Conservation (phyloP, 768 basidiomycete genomes). For the Gyrodon lividus region DNA sequence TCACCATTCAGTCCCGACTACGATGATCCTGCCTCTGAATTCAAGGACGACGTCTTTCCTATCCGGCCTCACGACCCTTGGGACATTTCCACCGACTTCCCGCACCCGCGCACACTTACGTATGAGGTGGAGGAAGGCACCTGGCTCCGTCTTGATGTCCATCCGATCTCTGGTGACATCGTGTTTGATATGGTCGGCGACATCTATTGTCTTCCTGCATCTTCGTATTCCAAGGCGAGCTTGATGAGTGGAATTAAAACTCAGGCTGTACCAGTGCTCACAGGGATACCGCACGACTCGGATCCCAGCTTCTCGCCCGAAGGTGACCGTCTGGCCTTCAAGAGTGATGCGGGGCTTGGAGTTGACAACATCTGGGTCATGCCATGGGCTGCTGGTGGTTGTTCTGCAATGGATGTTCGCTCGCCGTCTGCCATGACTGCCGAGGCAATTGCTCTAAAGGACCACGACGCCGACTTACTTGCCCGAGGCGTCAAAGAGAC, state of each 20-base stretch:
- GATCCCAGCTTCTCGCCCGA: constrained; percentile 73
- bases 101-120: constrained; percentile 61
- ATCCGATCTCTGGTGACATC: constrained; percentile 67
- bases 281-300: constrained; percentile 66
- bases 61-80: constrained; percentile 52
- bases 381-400: constrained; percentile 56
- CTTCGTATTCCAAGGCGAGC: constrained; percentile 34
- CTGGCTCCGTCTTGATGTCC: constrained; percentile 73
- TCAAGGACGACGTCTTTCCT: constrained; percentile 61
- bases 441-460: constrained; percentile 36
- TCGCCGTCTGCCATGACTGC: constrained; percentile 33
- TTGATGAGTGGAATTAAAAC: constrained; percentile 23
- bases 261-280: constrained; percentile 56
- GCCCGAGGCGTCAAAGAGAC: constrained; percentile 53
- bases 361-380: constrained; percentile 75
- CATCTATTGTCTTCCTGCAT: constrained; percentile 63
- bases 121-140: constrained; percentile 75
- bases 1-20: constrained; percentile 6
- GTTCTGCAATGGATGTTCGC: constrained; percentile 56
- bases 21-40: constrained; percentile 40
- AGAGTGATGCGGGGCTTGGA: constrained; percentile 71
- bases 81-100: constrained; percentile 77
- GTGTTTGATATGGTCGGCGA: constrained; percentile 77
- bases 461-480: constrained; percentile 47
- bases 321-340: constrained; percentile 63